Percentiles rank a stretch among this genome's conserved stretches.
phyloP scores from a whole-genome alignment of 2,329 filamentous ascomycete species.

The Teratosphaeriaceae sp. region DNA sequence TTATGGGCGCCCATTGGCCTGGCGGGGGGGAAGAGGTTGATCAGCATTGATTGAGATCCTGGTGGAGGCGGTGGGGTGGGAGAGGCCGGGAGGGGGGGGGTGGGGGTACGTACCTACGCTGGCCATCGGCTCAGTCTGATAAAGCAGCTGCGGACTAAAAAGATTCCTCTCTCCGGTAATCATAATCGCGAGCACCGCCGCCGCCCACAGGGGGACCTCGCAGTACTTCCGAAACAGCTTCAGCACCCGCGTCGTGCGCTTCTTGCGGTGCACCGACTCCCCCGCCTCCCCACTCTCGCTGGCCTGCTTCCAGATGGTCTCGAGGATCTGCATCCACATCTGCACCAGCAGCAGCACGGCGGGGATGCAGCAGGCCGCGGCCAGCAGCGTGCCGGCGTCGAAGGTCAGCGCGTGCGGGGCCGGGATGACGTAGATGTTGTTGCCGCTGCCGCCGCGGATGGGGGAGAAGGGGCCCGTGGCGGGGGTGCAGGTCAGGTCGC shows the following conservation, averaged over 20 bases:
- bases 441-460: slow-evolving; percentile 48
- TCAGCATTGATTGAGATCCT: slow-evolving; percentile 2
- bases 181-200: slow-evolving; percentile 53
- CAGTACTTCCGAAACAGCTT: slow-evolving; percentile 26
- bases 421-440: slow-evolving; percentile 58
- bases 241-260: not conserved
- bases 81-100: not conserved
- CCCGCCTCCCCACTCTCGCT: slow-evolving; percentile 21
- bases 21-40: too few species aligned
- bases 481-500: slow-evolving; percentile 44
- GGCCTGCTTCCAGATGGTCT: slow-evolving; percentile 48
- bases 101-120: slow-evolving; percentile 46
- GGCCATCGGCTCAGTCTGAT: slow-evolving; percentile 56
- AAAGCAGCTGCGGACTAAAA: slow-evolving; percentile 49
- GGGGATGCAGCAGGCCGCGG: slow-evolving; percentile 59
- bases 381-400: slow-evolving; percentile 52
- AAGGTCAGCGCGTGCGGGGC: slow-evolving; percentile 51
- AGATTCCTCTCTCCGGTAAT: slow-evolving; percentile 59
- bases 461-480: slow-evolving; percentile 47
- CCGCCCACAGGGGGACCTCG: slow-evolving; percentile 53
- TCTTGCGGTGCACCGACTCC: not conserved
- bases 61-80: too few species aligned
- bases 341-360: slow-evolving; percentile 55
- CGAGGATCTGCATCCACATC: slow-evolving; percentile 58
- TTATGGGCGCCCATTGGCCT: slow-evolving; percentile 57